Evolutionary conservation across 176 grass and related monocot species (phyloP), one percentile per base, ranked within the genome.

Genomic region (Cocos nucifera): DNA sequence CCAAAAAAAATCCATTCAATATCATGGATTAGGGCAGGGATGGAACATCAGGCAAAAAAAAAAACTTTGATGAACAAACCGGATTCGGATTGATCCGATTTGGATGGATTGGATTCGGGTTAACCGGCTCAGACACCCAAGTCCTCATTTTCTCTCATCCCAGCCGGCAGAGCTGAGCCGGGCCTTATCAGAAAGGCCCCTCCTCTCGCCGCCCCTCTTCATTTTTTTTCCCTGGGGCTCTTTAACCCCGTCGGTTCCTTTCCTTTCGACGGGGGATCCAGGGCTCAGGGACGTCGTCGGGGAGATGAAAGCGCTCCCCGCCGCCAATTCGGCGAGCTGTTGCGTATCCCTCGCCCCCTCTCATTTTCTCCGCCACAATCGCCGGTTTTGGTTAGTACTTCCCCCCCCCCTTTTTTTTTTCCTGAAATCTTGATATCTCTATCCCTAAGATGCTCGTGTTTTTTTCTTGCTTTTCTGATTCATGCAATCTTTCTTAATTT

Each of bases 281-380:
- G 35, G 35, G 35, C 35, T 44, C 2, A 14, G 35, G 35, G 9
- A 44, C 35, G 19, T 25, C 14, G 0, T 17, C 22, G 44, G 70
- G 73, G 75, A 54, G 67, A 95, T 95, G 89, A 82, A 88, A 61
- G 73, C 75, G 21, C 73, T 68, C 24, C 76, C 73, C 10, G 66
- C 78, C 48, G 81, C 79, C 23, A 81, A 80, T 77, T 74, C 55
- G 28, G 32, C 80, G 3, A 54, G 63, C 54, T 85, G 71, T 78
- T 74, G 82, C 56, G 53, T 12, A 12, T 44, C 9, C 2, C 9
- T 44, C 35, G 35, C 35, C 56, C 59, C 78, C 24, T 19, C 78
- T 75, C 0, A 10, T 44, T 44, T 44, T 44, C 35, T 44, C 35
- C 35, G 35, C 35, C 35, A 44, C 35, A 12, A 12, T 44, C 35